Percentiles rank a stretch among this genome's conserved stretches.
These are phyloP conservation scores for Cadophora malorum DNA, from an alignment of 2,329 filamentous ascomycete genomes.

Conservation along the genomic window DNA sequence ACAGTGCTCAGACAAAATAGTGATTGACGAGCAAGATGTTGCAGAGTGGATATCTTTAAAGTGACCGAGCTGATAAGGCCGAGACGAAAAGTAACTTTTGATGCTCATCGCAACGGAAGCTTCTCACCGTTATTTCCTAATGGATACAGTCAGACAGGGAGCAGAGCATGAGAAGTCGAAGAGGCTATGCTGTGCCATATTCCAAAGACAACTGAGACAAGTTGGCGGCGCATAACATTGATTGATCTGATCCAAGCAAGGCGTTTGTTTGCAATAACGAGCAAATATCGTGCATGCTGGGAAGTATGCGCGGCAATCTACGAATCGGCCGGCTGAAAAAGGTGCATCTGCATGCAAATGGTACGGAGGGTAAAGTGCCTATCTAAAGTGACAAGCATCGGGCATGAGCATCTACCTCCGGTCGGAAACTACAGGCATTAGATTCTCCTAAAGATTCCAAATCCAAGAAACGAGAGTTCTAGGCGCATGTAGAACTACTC, in stretches of 20 bases:
- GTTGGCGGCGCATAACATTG: constrained; percentile 25
- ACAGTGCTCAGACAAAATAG: not conserved
- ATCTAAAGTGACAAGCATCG: constrained; percentile 8
- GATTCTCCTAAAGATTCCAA: constrained; percentile 19
- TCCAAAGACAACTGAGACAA: constrained; percentile 4
- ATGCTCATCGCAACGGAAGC: constrained; percentile 28
- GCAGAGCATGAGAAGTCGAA: constrained; percentile 10
- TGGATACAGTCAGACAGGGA: constrained; percentile 22
- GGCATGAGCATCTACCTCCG: constrained; percentile 19
- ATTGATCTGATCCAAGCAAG: constrained; percentile 21
- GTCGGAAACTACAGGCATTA: constrained; percentile 14
- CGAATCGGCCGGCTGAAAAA: constrained; percentile 22
- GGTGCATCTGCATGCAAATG: constrained; percentile 15
- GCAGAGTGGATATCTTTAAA: constrained; percentile 17
- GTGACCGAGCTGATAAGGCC: constrained; percentile 10
- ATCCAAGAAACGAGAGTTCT: constrained; percentile 12
- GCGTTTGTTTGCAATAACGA: constrained; percentile 21
- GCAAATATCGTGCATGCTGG: constrained; percentile 19
- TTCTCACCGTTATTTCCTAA: constrained; percentile 22
- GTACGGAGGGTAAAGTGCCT: constrained; percentile 17
- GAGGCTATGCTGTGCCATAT: constrained; percentile 21
- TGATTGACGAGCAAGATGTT: not conserved
- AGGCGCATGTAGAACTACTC: constrained; percentile 7
- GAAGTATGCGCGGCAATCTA: constrained; percentile 21
- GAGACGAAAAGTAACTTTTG: constrained; percentile 18